Evolutionary conservation across 1,139 yeast species (phyloP), one percentile per base, ranked within the genome.

Genomic region (Hanseniaspora uvarum): DNA sequence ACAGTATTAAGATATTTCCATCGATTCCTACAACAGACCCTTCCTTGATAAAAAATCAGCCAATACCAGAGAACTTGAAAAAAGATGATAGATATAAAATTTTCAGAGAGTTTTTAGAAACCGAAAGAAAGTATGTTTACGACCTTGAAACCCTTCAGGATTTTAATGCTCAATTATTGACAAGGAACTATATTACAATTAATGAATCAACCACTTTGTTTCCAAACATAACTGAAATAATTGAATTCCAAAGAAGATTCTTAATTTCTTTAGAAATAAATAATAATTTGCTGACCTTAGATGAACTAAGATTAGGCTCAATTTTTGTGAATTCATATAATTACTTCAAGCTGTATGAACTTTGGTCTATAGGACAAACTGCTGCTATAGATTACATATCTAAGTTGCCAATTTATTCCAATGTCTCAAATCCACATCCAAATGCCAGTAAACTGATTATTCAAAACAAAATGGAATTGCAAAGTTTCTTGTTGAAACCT

Each of bases 231-330:
- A 77, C 78, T 57, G 88, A 83, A 58, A 80, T 92, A 45, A 78
- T 92, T 49, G 98, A 92, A 69, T 88, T 89, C 66, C 98, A 94
- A 71, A 78, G 97, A 63, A 76, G 96, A 60, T 83, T 92, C 57
- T 71, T 92, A 55, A 81, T 86, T 51, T 95, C 96, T 0, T 70
- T 89, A 57, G 99, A 92, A 69, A 86, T 92, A 63, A 89, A 89
- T 68, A 81, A 88, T 5, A 74, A 80, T 46, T 83, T 85, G 7
- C 86, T 89, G 5, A 77, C 81, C 28, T 43, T 41, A 8, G 77
- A 79, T 58, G 80, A 81, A 62, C 96, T 89, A 66, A 75, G 96
- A 57, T 79, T 89, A 52, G 98, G 98, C 1, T 83, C 94, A 2
- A 76, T 89, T 1, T 92, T 92, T 66, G 75, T 86, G 58, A 83